These are phyloP conservation scores for Rhizoclosmatium hyalinum DNA, from an alignment of 371 early-diverging fungal species.

Conservation along the genomic window DNA sequence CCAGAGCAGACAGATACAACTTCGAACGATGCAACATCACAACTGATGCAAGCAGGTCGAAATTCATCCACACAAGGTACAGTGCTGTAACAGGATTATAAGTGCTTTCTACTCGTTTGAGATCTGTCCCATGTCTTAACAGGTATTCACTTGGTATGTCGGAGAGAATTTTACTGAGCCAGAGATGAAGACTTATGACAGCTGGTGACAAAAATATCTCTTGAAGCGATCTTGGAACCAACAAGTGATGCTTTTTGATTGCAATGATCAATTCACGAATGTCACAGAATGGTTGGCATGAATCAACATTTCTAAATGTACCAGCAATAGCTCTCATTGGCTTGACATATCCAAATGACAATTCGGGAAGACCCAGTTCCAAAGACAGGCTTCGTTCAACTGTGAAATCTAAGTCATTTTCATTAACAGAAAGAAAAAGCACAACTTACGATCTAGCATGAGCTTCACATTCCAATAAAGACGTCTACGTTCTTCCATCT, in stretches of 20 bases:
- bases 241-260: neutral
- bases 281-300: no score
- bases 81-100: no score
- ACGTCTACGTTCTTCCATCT: slow-evolving; percentile 6
- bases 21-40: neutral
- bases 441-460: no score
- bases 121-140: neutral
- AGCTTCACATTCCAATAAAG: neutral
- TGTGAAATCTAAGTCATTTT: no score
- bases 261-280: neutral
- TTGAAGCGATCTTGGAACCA: neutral
- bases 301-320: no score
- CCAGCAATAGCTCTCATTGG: no score
- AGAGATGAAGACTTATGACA: neutral
- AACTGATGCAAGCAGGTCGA: neutral
- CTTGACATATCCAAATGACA: no score
- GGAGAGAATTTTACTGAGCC: neutral
- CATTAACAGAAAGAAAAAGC: no score
- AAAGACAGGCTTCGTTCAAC: no score
- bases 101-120: no score
- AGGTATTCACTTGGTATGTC: neutral
- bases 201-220: neutral
- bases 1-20: neutral
- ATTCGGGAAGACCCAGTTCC: no score
- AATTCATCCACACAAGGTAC: neutral